phyloP scores from a whole-genome alignment of 805 yeast genomes.

The Danielia oregonensis region DNA sequence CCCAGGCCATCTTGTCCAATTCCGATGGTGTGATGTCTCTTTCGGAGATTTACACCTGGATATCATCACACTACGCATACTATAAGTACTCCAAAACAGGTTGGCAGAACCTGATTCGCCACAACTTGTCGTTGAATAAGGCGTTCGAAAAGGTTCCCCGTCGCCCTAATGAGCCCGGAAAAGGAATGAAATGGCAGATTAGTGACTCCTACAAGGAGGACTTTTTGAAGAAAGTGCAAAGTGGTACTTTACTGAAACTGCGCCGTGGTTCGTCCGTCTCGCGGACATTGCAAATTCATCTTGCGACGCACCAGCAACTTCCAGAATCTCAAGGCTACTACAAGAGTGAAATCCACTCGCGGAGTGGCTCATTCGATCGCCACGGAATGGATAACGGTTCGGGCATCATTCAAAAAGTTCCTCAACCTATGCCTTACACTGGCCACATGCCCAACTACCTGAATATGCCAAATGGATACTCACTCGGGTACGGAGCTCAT shows the following conservation, averaged over 20 bases:
- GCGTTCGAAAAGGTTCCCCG: conserved; percentile 98
- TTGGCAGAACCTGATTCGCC: conserved; percentile 98
- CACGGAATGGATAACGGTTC: conserved; percentile 5
- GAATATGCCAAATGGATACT: conserved; percentile 4
- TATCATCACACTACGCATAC: conserved; percentile 81
- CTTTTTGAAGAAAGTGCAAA: conserved; percentile 72
- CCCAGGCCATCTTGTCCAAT: conserved; percentile 90
- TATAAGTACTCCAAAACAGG: conserved; percentile 91
- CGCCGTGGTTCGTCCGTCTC: conserved; percentile 81
- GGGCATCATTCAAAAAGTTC: neutral
- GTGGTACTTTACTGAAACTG: conserved; percentile 68
- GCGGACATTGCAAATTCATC: conserved; percentile 72
- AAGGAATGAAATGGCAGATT: conserved; percentile 99
- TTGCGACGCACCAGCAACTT: conserved; percentile 53
- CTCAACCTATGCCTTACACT: conserved; percentile 3
- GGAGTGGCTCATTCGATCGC: conserved; percentile 12
- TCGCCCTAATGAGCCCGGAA: conserved; percentile 94
- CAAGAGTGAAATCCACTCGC: conserved; percentile 13
- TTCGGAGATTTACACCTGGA: conserved; percentile 91
- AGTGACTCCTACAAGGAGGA: conserved; percentile 81
- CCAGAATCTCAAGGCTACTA: conserved; percentile 43
- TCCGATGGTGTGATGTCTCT: conserved; percentile 84
- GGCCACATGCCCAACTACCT: conserved; percentile 4
- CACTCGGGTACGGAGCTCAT: conserved; percentile 3
- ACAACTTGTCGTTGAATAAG: conserved; percentile 88